These are phyloP conservation scores for Mycocentrospora acerina DNA, from an alignment of 2,329 filamentous ascomycete species.

Conservation along the genomic window DNA sequence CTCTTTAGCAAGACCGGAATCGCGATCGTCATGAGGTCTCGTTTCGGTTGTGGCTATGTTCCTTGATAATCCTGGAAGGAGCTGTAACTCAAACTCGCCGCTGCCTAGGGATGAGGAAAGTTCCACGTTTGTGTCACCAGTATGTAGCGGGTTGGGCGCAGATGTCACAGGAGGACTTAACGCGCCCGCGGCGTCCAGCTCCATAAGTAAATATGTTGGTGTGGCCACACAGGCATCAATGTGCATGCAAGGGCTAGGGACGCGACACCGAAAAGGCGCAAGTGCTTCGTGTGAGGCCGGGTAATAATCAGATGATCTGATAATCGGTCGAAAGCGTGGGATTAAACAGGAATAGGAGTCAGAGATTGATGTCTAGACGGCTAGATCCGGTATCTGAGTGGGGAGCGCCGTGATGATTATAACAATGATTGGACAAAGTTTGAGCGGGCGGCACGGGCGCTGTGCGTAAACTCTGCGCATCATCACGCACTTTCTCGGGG, in stretches of 20 bases:
- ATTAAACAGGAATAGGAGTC: too few species aligned
- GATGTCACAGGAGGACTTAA: slow-evolving; percentile 17
- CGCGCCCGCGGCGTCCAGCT: slow-evolving; percentile 7
- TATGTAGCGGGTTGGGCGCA: slow-evolving; percentile 18
- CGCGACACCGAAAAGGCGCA: slow-evolving; percentile 11
- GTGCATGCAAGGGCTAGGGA: too few species aligned
- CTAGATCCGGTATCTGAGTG: slow-evolving; percentile 11
- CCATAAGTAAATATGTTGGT: slow-evolving; percentile 24
- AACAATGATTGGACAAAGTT: slow-evolving; percentile 1
- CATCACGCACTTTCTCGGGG: slow-evolving; percentile 5
- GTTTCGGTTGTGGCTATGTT: slow-evolving; percentile 26
- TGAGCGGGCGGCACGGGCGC: slow-evolving; percentile 11
- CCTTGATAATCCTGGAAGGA: slow-evolving; percentile 28
- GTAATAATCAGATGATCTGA: slow-evolving; percentile 28
- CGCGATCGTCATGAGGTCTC: slow-evolving; percentile 32
- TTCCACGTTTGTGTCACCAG: slow-evolving; percentile 22
- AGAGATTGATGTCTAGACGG: slow-evolving; percentile 3
- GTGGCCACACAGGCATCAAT: slow-evolving; percentile 9
- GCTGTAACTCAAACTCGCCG: slow-evolving; percentile 33
- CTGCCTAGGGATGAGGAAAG: slow-evolving; percentile 22
- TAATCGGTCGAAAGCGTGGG: slow-evolving; percentile 6
- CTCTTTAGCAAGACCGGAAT: slow-evolving; percentile 14
- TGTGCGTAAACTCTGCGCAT: slow-evolving; percentile 18
- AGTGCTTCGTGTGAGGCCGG: slow-evolving; percentile 15
- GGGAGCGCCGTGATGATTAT: slow-evolving; percentile 4